Percentiles rank a stretch among this genome's conserved stretches.
These are phyloP conservation scores for Thalia dealbata DNA, from an alignment of 176 grass and related monocot genomes.

Conservation along the genomic window DNA sequence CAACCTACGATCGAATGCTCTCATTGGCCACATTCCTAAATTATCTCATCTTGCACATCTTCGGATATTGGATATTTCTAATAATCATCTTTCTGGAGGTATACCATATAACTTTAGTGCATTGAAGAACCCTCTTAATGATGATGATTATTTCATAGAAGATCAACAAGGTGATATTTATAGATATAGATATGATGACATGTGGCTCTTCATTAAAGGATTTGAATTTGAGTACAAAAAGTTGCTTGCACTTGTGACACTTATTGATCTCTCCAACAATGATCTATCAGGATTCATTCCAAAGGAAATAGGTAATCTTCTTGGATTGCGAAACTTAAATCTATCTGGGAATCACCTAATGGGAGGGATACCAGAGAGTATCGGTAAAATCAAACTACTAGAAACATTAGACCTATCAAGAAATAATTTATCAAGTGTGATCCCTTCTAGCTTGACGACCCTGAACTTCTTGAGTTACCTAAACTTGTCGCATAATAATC, in stretches of 20 bases:
- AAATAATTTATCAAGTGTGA: background rate
- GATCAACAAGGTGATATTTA: no score
- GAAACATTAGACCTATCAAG: background rate
- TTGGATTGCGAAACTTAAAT: background rate
- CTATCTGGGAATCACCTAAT: background rate
- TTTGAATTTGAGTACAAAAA: no score
- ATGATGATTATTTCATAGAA: no score
- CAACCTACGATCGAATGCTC: background rate
- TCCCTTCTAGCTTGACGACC: background rate
- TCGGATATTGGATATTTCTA: background rate
- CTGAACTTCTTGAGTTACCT: background rate
- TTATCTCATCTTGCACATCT: background rate
- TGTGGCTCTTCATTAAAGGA: background rate
- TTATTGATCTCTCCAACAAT: background rate
- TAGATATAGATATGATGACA: no score
- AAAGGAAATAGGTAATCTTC: background rate
- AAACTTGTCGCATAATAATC: background rate
- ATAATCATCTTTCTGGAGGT: background rate
- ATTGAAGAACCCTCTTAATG: background rate
- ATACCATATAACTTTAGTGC: background rate
- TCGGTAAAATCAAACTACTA: background rate
- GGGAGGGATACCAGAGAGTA: background rate
- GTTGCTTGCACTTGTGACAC: background rate
- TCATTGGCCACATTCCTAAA: background rate
- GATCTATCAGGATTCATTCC: background rate